Evolutionary conservation across 495 filamentous ascomycete genomes (phyloP).

Genomic region (Mytilinidion resinicola): DNA sequence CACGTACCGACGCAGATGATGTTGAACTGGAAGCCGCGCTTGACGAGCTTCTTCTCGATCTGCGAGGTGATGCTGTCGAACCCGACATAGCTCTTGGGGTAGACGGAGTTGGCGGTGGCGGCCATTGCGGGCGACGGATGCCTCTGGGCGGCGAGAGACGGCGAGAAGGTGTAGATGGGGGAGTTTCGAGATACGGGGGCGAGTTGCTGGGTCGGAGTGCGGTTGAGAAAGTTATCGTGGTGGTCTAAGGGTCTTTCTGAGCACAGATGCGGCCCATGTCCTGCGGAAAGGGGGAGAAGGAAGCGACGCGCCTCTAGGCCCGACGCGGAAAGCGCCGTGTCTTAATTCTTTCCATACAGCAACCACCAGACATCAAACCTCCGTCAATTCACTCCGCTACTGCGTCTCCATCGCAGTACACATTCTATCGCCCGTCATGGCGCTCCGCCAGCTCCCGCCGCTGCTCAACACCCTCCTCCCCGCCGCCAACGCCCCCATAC

Average conservation of each 20-base stretch:
- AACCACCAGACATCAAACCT: not conserved
- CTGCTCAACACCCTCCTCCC: conserved; percentile 34
- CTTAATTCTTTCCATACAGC: conserved; percentile 13
- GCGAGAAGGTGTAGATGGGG: not conserved
- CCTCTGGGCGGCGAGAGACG: conserved; percentile 2
- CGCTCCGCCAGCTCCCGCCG: conserved; percentile 27
- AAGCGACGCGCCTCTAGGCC: conserved; percentile 24
- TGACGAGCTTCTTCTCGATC: conserved; percentile 98
- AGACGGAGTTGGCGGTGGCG: conserved; percentile 54
- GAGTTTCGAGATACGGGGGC: not conserved
- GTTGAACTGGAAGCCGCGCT: conserved; percentile 99
- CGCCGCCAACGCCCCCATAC: conserved; percentile 30
- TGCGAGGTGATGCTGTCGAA: conserved; percentile 98
- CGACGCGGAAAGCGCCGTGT: not conserved
- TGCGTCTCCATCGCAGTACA: not conserved
- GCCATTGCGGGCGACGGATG: conserved; percentile 40
- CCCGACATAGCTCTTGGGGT: conserved; percentile 94
- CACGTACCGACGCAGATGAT: conserved; percentile 96
- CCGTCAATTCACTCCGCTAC: not conserved
- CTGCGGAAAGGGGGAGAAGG: conserved; percentile 28
- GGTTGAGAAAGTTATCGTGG: conserved; percentile 10
- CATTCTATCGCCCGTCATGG: conserved; percentile 19
- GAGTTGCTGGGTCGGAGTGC: conserved; percentile 5
- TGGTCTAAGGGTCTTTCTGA: conserved; percentile 11
- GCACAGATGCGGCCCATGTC: not conserved